Base-by-base conservation (phyloP, 805 yeast genomes). In the Lachancea meyersii region DNA sequence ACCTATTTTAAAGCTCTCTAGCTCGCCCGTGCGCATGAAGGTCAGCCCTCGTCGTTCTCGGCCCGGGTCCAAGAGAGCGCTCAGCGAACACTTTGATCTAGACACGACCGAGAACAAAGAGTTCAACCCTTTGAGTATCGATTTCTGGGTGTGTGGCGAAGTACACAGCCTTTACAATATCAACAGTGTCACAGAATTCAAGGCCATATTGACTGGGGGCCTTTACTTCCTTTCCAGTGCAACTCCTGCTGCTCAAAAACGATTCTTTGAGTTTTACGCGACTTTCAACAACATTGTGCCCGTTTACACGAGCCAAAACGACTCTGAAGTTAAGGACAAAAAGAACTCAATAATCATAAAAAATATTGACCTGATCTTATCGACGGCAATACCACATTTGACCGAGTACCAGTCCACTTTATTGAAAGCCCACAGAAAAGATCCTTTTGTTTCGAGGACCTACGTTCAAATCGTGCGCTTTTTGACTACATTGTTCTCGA, bases 391-490 rank as follows among this genome's bases (percentile, higher is more conserved):
- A 11, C 41, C 48, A 2, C 53, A 55, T 27, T 32, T 59, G 38
- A 21, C 39, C 19, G 24, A 17, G 1, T 53, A 48, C 24, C 61
- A 58, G 30, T 37, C 36, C 3, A 44, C 46, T 7, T 34, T 57
- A 10, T 31, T 57, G 9, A 44, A 37, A 9, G 23, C 42, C 13
- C 38, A 38, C 1, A 54, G 44, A 16, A 57, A 54, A 27, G 53
- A 61, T 42, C 64, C 65, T 7, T 61, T 61, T 35, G 45, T 33
- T 2, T 46, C 58, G 10, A 53, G 65, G 41, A 43, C 53, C 5
- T 61, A 58, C 40, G 53, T 60, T 17, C 65, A 61, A 43, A 59
- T 61, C 22, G 50, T 60, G 3, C 45, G 61, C 33, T 51, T 60
- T 30, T 48, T 59, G 23, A 47, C 50, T 5, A 38, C 42, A 6